Base-by-base conservation (phyloP, 2,329 filamentous ascomycete genomes). In the Orbilia oligospora region DNA sequence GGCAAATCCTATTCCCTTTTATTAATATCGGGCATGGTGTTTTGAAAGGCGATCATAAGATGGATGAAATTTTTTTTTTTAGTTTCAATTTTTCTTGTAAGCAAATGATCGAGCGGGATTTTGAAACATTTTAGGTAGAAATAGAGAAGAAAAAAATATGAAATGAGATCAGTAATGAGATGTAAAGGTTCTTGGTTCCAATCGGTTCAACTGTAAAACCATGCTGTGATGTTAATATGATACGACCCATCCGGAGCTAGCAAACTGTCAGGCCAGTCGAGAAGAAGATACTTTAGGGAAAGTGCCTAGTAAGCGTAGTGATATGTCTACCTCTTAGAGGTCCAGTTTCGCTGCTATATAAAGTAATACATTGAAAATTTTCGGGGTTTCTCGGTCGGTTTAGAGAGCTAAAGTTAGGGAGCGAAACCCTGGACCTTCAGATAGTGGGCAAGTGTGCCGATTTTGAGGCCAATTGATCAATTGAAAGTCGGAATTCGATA, bases 281-380 rank as follows among this genome's bases (percentile, higher is more conserved):
- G 38, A 14, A 53, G 27, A 44, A 49, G 63, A 70, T 44, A 56
- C 61, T 68, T 78, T 78, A 58, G 75, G 75, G 68, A 72, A 78
- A 64, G 68, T 38, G 56, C 48, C 61, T 41, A 68, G 38, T 58
- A 68, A 71, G 75, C 58, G 67, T 55, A 71, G 30, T 78, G 75
- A 78, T 78, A 71, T 78, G 75, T 78, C 55, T 78, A 68, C 61
- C n/a, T 71, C 68, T 69, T 46, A 78, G 75, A 78, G 75, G 75
- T 44, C 75, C 55, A 65, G 68, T 72, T 78, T 78, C 75, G 72
- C 53, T 72, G 73, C 75, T 78, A 78, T 78, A 78, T 78, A 78
- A 72, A 78, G 75, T 44, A 72, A 67, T 72, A 71, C 68, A 71
- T 61, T 53, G 18, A 48, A 58, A 46, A 61, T 49, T 20, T 70